phyloP scores from a whole-genome alignment of 2,329 filamentous ascomycete genomes.

The Claviceps digitariae region DNA sequence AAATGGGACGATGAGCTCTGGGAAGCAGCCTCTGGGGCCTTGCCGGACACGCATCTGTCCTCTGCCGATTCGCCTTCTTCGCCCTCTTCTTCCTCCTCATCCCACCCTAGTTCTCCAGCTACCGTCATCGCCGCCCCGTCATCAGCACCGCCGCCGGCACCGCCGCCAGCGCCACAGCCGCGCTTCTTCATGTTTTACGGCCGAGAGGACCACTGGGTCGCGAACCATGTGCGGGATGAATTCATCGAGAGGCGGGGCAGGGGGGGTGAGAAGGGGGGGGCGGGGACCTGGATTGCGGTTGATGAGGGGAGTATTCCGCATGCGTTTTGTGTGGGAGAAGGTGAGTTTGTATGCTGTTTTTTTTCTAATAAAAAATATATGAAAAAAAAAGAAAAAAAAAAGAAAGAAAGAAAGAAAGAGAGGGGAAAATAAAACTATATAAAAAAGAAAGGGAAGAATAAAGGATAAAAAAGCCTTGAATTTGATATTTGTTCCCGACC shows the following conservation, averaged over 20 bases:
- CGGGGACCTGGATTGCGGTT: constrained; percentile 34
- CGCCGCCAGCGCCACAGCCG: too few relatives aligned
- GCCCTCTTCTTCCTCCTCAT: not conserved
- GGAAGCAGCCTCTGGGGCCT: constrained; percentile 20
- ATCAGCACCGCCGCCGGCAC: too few relatives aligned
- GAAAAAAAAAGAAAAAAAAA: too few relatives aligned
- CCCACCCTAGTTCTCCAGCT: constrained; percentile 1
- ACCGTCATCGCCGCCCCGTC: constrained; percentile 6
- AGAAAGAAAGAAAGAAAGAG: too few relatives aligned
- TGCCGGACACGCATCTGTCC: too few relatives aligned
- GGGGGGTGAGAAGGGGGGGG: constrained; percentile 25
- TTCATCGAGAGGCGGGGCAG: constrained; percentile 27
- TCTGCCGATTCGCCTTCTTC: not conserved
- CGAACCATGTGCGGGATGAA: constrained; percentile 38
- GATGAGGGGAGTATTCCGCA: constrained; percentile 45
- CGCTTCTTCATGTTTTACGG: constrained; percentile 49
- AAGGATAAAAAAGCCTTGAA: not conserved
- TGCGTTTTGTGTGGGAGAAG: constrained; percentile 39
- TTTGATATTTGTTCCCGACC: too few relatives aligned
- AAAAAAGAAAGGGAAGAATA: too few relatives aligned
- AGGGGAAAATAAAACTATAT: too few relatives aligned
- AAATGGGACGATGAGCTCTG: constrained; percentile 47
- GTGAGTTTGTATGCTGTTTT: too few relatives aligned
- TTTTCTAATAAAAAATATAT: too few relatives aligned
- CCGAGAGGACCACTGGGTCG: constrained; percentile 49